Conservation (phyloP, 2,329 filamentous ascomycete genomes). For the Xylaria sp. region DNA sequence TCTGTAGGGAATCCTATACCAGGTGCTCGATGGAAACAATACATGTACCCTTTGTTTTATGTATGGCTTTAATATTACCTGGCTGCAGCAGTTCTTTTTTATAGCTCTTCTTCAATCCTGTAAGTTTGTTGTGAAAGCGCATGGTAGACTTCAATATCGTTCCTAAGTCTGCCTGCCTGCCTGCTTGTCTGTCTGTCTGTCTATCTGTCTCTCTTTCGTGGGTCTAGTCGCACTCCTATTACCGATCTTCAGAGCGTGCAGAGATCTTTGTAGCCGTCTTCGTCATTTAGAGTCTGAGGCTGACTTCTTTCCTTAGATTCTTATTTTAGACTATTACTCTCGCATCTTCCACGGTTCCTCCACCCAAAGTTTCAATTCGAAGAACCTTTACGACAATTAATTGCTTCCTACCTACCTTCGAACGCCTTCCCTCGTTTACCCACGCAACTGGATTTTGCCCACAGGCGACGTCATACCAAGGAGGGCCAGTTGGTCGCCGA, state of each 20-base stretch:
- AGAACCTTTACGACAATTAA: background rate
- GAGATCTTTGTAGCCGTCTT: background rate
- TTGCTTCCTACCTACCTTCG: background rate
- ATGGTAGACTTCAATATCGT: background rate
- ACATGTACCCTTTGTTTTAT: background rate
- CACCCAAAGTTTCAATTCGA: background rate
- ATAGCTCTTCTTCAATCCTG: background rate
- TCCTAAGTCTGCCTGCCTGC: too few species aligned
- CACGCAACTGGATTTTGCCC: background rate
- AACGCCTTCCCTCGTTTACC: background rate
- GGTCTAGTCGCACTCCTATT: background rate
- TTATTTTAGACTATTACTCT: background rate
- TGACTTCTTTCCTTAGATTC: constrained; percentile 16
- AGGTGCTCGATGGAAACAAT: constrained; percentile 4
- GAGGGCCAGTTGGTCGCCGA: background rate
- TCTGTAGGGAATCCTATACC: background rate
- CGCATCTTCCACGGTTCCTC: background rate
- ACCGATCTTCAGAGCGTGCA: background rate
- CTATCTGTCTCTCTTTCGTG: background rate
- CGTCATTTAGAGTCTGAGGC: background rate
- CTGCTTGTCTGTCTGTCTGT: background rate
- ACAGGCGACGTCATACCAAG: background rate
- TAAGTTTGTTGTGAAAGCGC: background rate
- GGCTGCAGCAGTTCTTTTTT: background rate
- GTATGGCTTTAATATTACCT: constrained; percentile 8